Base-by-base conservation (phyloP, 306 rosid species). In the Lathyrus tuberosus region DNA sequence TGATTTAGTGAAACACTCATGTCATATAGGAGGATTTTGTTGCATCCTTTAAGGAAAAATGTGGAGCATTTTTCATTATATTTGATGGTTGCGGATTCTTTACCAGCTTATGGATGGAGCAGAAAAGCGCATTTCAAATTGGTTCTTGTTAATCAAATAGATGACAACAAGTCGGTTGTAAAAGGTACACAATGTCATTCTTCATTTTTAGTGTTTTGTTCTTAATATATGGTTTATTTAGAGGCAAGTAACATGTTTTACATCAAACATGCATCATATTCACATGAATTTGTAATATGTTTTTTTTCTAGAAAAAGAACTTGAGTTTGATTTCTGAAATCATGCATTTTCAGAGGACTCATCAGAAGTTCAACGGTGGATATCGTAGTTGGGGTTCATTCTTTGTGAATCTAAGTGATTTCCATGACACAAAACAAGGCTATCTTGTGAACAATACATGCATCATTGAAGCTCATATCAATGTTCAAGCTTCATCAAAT, bases 361-460 rank as follows among this genome's bases (percentile, higher is more conserved):
- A 88, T 1, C 97, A 93, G 54, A 92, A 85, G 62, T 93, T 93
- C 80, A 94, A 90, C 11, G 89, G 89, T 37, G 87, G 98, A 66
- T 74, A 88, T 78, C 81, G 84, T 43, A 79, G 91, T 64, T 94
- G 98, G 98, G 97, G 98, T 28, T 88, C 97, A 53, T 74, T 83
- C 35, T 90, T 94, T 77, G 59, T 94, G 78, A 85, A 84, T 73
- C 96, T 90, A 0, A 59, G 67, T 66, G 98, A 94, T 35, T 89
- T 94, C 65, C 48, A 79, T 67, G 87, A 94, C 49, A 81, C 68
- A 5, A 71, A 74, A 49, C 84, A 87, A 62, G 98, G 98, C 3
- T 94, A 81, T 62, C 85, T 94, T 44, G 79, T 88, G 61, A 87
- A 80, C 62, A 84, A 94, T 68, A 83, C 88, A 20, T 88, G 92